phyloP scores from a whole-genome alignment of 495 filamentous ascomycete genomes.

The Penicillium coffeae region DNA sequence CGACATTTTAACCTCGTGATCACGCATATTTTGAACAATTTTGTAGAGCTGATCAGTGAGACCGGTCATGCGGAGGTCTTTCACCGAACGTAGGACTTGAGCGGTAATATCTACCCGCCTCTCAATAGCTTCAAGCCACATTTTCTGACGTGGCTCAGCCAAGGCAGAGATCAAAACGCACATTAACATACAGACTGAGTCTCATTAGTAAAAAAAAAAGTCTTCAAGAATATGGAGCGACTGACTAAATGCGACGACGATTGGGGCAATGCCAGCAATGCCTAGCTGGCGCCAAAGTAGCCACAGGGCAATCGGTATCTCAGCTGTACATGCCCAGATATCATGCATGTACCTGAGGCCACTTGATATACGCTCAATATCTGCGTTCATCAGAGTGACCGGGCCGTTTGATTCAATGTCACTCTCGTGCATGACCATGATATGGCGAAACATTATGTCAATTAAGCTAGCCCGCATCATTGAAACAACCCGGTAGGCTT shows the following conservation, averaged over 20 bases:
- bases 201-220: background rate
- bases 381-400: slow-evolving; percentile 55
- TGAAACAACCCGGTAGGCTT: slow-evolving; percentile 42
- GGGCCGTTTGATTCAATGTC: slow-evolving; percentile 27
- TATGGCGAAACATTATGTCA: slow-evolving; percentile 39
- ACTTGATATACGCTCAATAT: slow-evolving; percentile 41
- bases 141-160: no score
- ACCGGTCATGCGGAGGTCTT: no score
- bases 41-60: no score
- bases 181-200: no score
- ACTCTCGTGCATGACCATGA: background rate
- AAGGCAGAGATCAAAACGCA: no score
- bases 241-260: slow-evolving; percentile 37
- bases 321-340: slow-evolving; percentile 47
- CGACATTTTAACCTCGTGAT: no score
- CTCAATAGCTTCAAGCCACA: no score
- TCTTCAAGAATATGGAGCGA: slow-evolving; percentile 23
- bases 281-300: slow-evolving; percentile 50
- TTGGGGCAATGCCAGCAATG: slow-evolving; percentile 35
- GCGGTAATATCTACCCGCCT: no score
- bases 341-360: slow-evolving; percentile 42
- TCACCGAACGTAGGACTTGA: no score
- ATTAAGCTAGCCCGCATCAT: slow-evolving; percentile 50
- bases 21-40: no score
- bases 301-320: slow-evolving; percentile 49